Percentiles rank a stretch among this genome's conserved stretches.
These are phyloP conservation scores for Cetraspora pellucida DNA, from an alignment of 192 early-diverging fungal species.

Conservation along the genomic window DNA sequence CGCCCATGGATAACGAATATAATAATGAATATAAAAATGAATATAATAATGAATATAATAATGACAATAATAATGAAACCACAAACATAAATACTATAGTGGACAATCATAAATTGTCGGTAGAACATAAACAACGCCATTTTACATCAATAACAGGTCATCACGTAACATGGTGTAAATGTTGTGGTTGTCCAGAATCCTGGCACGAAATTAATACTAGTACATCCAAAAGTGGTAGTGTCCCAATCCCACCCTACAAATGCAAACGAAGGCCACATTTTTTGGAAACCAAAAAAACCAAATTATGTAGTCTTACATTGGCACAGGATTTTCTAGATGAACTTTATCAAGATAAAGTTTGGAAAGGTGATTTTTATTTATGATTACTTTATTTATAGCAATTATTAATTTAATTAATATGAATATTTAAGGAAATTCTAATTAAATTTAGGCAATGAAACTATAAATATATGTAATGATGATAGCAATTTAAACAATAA, in stretches of 20 bases:
- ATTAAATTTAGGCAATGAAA: background rate
- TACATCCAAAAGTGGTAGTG: conserved; percentile 6
- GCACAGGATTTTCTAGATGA: conserved; percentile 33
- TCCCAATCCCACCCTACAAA: conserved; percentile 9
- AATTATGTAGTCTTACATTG: conserved; percentile 38
- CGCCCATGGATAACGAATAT: conserved; percentile 36
- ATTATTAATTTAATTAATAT: background rate
- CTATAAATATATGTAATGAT: background rate
- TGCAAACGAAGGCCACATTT: conserved; percentile 38
- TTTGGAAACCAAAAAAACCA: conserved; percentile 36
- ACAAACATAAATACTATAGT: no score
- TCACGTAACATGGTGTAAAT: conserved; percentile 39
- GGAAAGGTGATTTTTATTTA: conserved; percentile 7
- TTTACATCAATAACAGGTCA: background rate
- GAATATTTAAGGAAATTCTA: background rate
- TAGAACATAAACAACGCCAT: no score
- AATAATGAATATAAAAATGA: no score
- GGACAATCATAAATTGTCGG: no score
- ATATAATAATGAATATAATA: background rate
- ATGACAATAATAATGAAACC: background rate
- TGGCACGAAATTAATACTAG: conserved; percentile 24
- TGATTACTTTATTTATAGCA: conserved; percentile 1
- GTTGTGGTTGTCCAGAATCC: conserved; percentile 42
- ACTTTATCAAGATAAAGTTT: conserved; percentile 26
- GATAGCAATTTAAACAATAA: background rate